Conservation (phyloP, 352 stramenopile genomes). For the Thraustotheca clavata region DNA sequence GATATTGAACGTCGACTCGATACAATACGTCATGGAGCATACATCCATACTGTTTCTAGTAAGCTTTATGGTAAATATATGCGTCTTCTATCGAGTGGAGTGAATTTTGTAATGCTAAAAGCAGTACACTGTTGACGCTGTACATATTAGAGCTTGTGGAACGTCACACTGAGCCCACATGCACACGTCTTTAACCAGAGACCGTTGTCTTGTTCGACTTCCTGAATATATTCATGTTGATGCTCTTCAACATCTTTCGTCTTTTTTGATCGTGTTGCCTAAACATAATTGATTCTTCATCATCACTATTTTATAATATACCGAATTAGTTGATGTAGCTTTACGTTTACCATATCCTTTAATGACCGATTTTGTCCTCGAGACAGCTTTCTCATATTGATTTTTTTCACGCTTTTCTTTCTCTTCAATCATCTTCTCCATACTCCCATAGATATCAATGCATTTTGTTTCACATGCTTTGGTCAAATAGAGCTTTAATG, state of each 20-base stretch:
- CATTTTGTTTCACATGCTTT: conserved; percentile 1
- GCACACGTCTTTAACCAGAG: conserved; percentile 10
- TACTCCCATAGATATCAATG: conserved; percentile 9
- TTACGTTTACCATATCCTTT: neutral
- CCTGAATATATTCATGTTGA: neutral
- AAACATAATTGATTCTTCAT: too few relatives aligned
- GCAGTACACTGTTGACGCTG: too few relatives aligned
- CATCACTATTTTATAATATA: too few relatives aligned
- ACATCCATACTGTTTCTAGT: too few relatives aligned
- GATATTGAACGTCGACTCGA: too few relatives aligned
- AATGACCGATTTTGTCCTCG: conserved; percentile 9
- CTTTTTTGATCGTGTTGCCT: neutral
- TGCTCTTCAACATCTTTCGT: conserved; percentile 1
- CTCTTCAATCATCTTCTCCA: conserved; percentile 14
- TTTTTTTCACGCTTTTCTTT: neutral
- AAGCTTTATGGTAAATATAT: too few relatives aligned
- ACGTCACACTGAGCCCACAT: conserved; percentile 2
- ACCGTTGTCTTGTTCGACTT: conserved; percentile 11
- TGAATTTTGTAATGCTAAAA: too few relatives aligned
- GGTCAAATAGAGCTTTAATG: conserved; percentile 8
- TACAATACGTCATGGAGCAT: too few relatives aligned
- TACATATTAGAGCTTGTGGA: conserved; percentile 13
- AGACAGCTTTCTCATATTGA: conserved; percentile 11
- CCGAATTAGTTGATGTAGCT: too few relatives aligned
- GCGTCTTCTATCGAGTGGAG: too few relatives aligned